Percentiles rank a stretch among this genome's conserved stretches.
phyloP scores from a whole-genome alignment of 2,329 filamentous ascomycete genomes.

The Akanthomyces uredinophilus region DNA sequence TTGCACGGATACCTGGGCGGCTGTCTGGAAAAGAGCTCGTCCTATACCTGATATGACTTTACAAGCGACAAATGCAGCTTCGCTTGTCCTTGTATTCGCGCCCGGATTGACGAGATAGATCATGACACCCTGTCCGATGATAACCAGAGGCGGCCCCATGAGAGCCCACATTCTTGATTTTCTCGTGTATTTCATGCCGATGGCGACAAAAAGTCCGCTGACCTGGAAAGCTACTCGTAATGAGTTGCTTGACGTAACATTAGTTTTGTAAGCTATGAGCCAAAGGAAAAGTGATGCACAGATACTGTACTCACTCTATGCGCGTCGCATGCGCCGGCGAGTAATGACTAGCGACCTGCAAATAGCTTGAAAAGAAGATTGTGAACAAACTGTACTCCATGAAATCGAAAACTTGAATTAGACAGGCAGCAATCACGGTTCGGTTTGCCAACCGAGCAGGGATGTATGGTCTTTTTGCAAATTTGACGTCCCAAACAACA shows the following conservation, averaged over 20 bases:
- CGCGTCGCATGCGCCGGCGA: constrained; percentile 32
- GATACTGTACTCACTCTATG: constrained; percentile 26
- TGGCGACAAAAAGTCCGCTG: constrained; percentile 28
- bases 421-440: constrained; percentile 34
- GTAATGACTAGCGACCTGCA: constrained; percentile 34
- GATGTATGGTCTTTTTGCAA: constrained; percentile 33
- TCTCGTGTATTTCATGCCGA: constrained; percentile 33
- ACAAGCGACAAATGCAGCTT: constrained; percentile 30
- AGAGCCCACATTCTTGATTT: constrained; percentile 30
- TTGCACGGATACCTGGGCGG: constrained; percentile 30
- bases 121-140: constrained; percentile 30
- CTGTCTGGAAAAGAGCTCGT: constrained; percentile 30
- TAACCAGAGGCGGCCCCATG: constrained; percentile 27
- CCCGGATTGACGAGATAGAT: constrained; percentile 27
- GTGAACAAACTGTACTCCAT: constrained; percentile 35
- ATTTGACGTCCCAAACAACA: constrained; percentile 32
- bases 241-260: constrained; percentile 19
- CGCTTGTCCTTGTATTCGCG: constrained; percentile 24
- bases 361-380: constrained; percentile 36
- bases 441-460: constrained; percentile 34
- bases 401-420: constrained; percentile 32
- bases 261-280: background rate
- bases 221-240: constrained; percentile 33
- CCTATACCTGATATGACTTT: constrained; percentile 32
- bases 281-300: rapidly evolving